These are phyloP conservation scores for Geotrichum cucujoidarum DNA, from an alignment of 1,139 yeast genomes.

Conservation along the genomic window DNA sequence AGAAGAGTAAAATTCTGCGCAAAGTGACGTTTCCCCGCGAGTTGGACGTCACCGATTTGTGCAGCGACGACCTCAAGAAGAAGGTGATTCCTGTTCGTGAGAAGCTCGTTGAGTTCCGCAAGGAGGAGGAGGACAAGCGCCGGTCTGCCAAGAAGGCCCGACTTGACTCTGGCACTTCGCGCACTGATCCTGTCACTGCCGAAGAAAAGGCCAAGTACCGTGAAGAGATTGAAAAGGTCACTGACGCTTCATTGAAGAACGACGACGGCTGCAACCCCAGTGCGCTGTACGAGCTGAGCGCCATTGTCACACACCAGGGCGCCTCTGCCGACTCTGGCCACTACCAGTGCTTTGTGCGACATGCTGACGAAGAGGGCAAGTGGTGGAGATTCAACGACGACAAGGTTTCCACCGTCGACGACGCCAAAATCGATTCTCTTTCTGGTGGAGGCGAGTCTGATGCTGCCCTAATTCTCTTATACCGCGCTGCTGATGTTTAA, in stretches of 20 bases:
- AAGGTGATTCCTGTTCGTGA: conserved; percentile 72
- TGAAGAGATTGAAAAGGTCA: conserved; percentile 28
- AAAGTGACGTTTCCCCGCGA: conserved; percentile 94
- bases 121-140: conserved; percentile 64
- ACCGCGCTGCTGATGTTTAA: conserved; percentile 65
- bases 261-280: conserved; percentile 76
- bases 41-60: conserved; percentile 78
- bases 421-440: conserved; percentile 73
- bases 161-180: conserved; percentile 36
- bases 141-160: conserved; percentile 64
- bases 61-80: conserved; percentile 66
- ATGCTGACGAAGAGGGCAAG: conserved; percentile 55
- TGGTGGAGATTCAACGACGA: conserved; percentile 98
- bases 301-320: conserved; percentile 90
- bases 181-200: conserved; percentile 33
- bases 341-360: conserved; percentile 82
- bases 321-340: conserved; percentile 97
- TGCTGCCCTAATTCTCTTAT: conserved; percentile 81
- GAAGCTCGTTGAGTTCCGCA: conserved; percentile 68
- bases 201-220: conserved; percentile 41
- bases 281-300: conserved; percentile 75
- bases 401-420: conserved; percentile 69
- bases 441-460: conserved; percentile 99
- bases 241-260: conserved; percentile 33
- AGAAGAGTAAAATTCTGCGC: conserved; percentile 88